Evolutionary conservation across 108 stramenopile genomes (phyloP).

Genomic region (Pseudonitzschia delicatissima): DNA sequence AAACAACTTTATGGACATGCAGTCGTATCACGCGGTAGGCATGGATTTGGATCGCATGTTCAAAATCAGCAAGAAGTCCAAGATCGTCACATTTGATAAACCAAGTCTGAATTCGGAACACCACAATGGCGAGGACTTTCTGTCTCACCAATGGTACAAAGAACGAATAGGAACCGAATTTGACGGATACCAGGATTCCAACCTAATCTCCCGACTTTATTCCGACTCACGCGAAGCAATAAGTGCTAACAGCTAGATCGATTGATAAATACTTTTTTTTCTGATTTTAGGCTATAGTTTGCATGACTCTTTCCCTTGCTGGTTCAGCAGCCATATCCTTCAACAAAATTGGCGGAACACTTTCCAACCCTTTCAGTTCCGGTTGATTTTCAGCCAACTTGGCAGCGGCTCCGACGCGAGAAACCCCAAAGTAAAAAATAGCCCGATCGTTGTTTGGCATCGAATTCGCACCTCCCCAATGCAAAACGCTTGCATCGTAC

Average conservation of each 20-base stretch:
- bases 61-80: slow-evolving; percentile 61
- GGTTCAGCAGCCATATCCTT: not conserved
- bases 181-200: slow-evolving; percentile 23
- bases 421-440: not conserved
- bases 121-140: slow-evolving; percentile 6
- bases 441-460: not conserved
- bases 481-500: not conserved
- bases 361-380: not conserved
- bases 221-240: no score
- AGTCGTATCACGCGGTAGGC: slow-evolving; percentile 71
- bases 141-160: slow-evolving; percentile 20
- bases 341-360: not conserved
- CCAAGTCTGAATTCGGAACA: not conserved
- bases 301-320: no score
- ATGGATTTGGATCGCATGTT: slow-evolving; percentile 67
- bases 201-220: not conserved
- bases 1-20: slow-evolving; percentile 68
- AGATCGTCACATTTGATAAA: slow-evolving; percentile 48
- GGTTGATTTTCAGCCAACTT: not conserved
- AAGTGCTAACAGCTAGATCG: no score
- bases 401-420: not conserved
- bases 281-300: no score
- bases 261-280: no score
- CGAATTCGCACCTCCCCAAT: not conserved
- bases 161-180: slow-evolving; percentile 14